Evolutionary conservation across 371 early-diverging fungal genomes (phyloP), one percentile per base, ranked within the genome.

Genomic region (Chytridium lagenaria): DNA sequence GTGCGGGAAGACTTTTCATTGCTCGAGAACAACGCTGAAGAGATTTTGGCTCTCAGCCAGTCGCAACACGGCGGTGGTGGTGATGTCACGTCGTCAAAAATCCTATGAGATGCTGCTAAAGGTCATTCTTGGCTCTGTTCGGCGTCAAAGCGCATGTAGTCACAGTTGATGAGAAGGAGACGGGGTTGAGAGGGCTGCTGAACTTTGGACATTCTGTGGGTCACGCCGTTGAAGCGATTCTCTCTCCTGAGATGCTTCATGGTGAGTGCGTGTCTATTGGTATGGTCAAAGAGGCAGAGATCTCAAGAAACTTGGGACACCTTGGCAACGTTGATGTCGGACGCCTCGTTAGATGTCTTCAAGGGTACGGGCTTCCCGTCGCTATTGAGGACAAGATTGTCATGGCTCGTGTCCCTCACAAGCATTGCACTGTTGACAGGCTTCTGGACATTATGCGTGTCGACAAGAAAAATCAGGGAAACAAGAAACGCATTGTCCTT

Each of bases 131-230:
- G 94, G 92, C 37, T 94, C 96, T 1, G 96, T n/a, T 90, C 37
- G 83, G 90, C 10, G 94, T 96, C 81, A 98, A 98, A 82, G 97
- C 98, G 0, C 87, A 92, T 68, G 95, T 98, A 16, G 98, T 97
- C 22, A 96, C 97, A 0, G 87, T 90, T 50, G 98, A 98, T 82
- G 98, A 97, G 83, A 91, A 95, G 72, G 98, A 98, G 83, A 90
- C 92, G 30, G 98, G 97, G 12, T 85, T 98, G 77, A 92, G 98
- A 55, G 95, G 96, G 33, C 82, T 98, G 55, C 90, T 98, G 67
- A 98, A 98, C 80, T 98, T 96, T 88, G 98, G 98, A 2, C 98
- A 98, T 81, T 90, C 96, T 1, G 90, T 98, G 70, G 98, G 98
- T 37, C 98, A 98, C 67, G 98, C 96, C 50, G 93, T 96, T 68